These are phyloP conservation scores for Leucocoprinus sp. DNA, from an alignment of 768 basidiomycete species.

Conservation along the genomic window DNA sequence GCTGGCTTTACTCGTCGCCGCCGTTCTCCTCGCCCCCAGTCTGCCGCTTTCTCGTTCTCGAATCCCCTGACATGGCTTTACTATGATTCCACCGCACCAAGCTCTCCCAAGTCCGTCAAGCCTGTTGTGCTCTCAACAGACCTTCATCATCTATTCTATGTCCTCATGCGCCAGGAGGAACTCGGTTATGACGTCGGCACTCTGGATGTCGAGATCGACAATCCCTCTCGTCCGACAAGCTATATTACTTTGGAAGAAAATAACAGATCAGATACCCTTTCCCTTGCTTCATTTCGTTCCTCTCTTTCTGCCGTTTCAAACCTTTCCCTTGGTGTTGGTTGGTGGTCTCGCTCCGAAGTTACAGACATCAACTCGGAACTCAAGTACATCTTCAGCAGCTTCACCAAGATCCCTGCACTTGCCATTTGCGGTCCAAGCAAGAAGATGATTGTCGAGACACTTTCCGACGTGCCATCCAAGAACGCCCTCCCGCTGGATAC, in stretches of 20 bases:
- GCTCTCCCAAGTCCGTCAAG: slow-evolving; percentile 31
- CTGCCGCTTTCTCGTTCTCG: slow-evolving; percentile 32
- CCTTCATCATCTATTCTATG: slow-evolving; percentile 80
- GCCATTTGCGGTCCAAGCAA: slow-evolving; percentile 55
- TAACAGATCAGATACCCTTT: slow-evolving; percentile 69
- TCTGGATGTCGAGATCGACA: slow-evolving; percentile 68
- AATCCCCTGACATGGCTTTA: slow-evolving; percentile 61
- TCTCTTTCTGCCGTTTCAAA: slow-evolving; percentile 70
- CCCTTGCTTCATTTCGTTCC: slow-evolving; percentile 67
- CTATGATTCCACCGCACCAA: slow-evolving; percentile 21
- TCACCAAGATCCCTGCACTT: slow-evolving; percentile 84
- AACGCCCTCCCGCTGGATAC: slow-evolving; percentile 73
- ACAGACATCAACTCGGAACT: slow-evolving; percentile 63
- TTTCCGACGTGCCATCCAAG: slow-evolving; percentile 58
- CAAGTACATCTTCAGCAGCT: slow-evolving; percentile 81
- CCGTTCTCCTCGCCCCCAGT: slow-evolving; percentile 26
- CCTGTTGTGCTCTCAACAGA: slow-evolving; percentile 65
- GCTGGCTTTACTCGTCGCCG: slow-evolving; percentile 45
- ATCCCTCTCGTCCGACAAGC: slow-evolving; percentile 69
- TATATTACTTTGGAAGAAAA: slow-evolving; percentile 48
- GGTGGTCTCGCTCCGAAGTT: slow-evolving; percentile 61
- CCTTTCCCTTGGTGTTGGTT: slow-evolving; percentile 63
- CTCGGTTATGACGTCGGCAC: slow-evolving; percentile 70
- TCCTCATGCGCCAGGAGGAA: slow-evolving; percentile 80
- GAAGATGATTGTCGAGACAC: slow-evolving; percentile 60